These are phyloP conservation scores for Lentinula sp. DNA, from an alignment of 768 basidiomycete species.

Conservation along the genomic window DNA sequence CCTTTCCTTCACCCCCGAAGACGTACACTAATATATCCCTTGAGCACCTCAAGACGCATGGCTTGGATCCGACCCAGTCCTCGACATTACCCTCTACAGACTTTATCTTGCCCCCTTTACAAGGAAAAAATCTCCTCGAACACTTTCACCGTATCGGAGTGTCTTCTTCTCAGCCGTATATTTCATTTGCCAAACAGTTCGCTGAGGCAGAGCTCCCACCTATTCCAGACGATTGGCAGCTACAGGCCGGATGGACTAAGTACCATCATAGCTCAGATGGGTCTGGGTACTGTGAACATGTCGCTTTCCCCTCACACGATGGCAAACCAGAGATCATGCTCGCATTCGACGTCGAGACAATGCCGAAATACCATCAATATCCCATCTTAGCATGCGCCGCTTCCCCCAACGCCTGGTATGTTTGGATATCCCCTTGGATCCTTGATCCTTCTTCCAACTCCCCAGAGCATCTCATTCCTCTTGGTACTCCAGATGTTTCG, in stretches of 20 bases:
- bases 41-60: slow-evolving; percentile 77
- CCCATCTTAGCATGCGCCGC: slow-evolving; percentile 88
- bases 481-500: slow-evolving; percentile 49
- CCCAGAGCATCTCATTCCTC: slow-evolving; percentile 66
- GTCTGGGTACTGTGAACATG: slow-evolving; percentile 66
- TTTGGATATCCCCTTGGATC: slow-evolving; percentile 95
- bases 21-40: slow-evolving; percentile 69
- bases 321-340: slow-evolving; percentile 68
- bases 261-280: slow-evolving; percentile 73
- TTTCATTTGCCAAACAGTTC: slow-evolving; percentile 59
- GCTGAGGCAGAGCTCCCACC: slow-evolving; percentile 50
- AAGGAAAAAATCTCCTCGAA: slow-evolving; percentile 75
- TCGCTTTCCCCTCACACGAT: slow-evolving; percentile 59
- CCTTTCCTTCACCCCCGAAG: slow-evolving; percentile 55
- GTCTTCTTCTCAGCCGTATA: slow-evolving; percentile 69
- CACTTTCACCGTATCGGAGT: slow-evolving; percentile 84
- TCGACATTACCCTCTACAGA: slow-evolving; percentile 74
- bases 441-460: slow-evolving; percentile 50
- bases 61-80: slow-evolving; percentile 72
- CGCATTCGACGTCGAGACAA: slow-evolving; percentile 90
- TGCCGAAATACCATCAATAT: slow-evolving; percentile 77
- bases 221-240: slow-evolving; percentile 41
- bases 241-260: slow-evolving; percentile 82
- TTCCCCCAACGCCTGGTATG: slow-evolving; percentile 84
- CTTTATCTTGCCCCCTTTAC: slow-evolving; percentile 80